Conservation (phyloP, 2,329 filamentous ascomycete genomes). For the Cryphonectria carpinicola region DNA sequence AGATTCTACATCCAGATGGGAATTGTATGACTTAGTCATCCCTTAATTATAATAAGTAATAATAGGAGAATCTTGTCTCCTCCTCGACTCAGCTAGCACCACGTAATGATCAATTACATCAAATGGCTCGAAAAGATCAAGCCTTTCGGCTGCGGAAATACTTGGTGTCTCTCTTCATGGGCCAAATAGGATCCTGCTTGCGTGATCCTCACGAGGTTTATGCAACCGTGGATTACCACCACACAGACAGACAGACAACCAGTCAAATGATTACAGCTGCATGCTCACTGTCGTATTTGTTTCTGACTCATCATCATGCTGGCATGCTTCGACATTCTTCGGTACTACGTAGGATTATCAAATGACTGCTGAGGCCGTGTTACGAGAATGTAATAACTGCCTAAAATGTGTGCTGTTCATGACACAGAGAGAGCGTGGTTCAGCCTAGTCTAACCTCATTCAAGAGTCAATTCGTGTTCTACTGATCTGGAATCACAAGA, state of each 20-base stretch:
- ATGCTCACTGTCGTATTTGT: not conserved
- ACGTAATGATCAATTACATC: too few relatives aligned
- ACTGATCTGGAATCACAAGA: not conserved
- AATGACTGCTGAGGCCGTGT: too few relatives aligned
- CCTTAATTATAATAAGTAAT: too few relatives aligned
- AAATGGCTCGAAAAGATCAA: not conserved
- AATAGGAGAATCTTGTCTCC: not conserved
- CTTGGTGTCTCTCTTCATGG: not conserved
- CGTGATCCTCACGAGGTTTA: not conserved
- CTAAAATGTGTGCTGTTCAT: not conserved
- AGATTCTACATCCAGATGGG: too few relatives aligned
- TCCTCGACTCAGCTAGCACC: not conserved
- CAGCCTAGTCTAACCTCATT: not conserved
- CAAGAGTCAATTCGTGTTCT: not conserved
- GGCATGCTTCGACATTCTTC: not conserved
- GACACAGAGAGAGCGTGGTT: not conserved
- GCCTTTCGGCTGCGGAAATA: not conserved
- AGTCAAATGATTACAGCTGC: not conserved
- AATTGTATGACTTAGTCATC: too few relatives aligned
- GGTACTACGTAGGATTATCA: too few relatives aligned
- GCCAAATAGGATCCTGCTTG: not conserved
- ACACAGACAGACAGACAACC: not conserved
- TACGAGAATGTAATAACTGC: too few relatives aligned
- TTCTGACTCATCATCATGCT: not conserved
- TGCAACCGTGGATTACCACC: not conserved